Percentiles rank a stretch among this genome's conserved stretches.
Evolutionary conservation across 805 yeast species (phyloP).

Genomic region (Candida endomychidarum): DNA sequence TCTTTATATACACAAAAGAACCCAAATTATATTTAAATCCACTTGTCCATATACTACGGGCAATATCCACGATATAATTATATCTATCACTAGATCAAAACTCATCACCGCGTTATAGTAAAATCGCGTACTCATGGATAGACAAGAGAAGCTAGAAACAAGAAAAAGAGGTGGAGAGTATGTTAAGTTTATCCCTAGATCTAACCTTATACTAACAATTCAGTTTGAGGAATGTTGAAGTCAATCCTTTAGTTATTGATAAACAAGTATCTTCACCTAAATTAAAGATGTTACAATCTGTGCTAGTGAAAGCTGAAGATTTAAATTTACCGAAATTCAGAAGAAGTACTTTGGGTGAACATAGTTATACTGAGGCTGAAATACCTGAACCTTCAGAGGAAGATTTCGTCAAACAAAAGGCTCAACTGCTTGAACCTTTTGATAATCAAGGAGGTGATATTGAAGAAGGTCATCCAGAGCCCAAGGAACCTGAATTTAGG

Average conservation of each 20-base stretch:
- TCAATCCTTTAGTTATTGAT: constrained; percentile 11
- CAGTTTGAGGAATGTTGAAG: constrained; percentile 15
- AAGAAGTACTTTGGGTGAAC: constrained; percentile 6
- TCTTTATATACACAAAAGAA: too few relatives aligned
- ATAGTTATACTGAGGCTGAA: background rate
- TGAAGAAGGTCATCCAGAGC: background rate
- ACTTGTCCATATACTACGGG: too few relatives aligned
- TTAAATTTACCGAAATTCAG: constrained; percentile 14
- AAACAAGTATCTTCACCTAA: constrained; percentile 8
- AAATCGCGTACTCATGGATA: constrained; percentile 5
- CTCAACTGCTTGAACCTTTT: background rate
- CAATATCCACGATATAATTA: too few relatives aligned
- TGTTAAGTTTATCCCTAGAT: constrained; percentile 18
- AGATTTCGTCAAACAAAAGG: too few relatives aligned
- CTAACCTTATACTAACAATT: constrained; percentile 2
- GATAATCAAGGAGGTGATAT: background rate
- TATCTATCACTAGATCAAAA: background rate
- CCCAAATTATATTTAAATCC: too few relatives aligned
- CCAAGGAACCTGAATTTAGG: too few relatives aligned
- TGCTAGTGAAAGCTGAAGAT: constrained; percentile 23
- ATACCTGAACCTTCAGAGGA: background rate
- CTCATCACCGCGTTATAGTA: background rate
- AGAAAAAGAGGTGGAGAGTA: constrained; percentile 46
- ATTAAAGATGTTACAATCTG: constrained; percentile 24
- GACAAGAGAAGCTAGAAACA: constrained; percentile 26